phyloP scores from a whole-genome alignment of 805 yeast genomes.

The Starmerella apis region DNA sequence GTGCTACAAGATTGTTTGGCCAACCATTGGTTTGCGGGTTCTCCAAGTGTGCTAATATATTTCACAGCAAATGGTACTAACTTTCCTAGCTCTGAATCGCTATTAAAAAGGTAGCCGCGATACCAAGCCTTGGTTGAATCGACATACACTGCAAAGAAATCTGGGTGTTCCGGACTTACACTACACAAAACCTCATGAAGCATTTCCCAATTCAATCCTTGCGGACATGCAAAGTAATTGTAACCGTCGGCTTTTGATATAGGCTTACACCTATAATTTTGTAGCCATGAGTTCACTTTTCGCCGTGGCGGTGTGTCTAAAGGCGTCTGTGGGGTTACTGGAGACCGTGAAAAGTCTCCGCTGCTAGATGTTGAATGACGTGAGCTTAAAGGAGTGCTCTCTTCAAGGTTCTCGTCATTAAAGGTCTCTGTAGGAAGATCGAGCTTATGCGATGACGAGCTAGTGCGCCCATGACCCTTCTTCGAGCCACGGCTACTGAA shows the following conservation, averaged over 20 bases:
- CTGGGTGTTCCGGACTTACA: background rate
- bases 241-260: no score
- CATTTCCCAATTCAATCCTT: background rate
- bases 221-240: background rate
- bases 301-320: background rate
- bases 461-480: background rate
- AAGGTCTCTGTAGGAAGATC: background rate
- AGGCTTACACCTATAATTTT: background rate
- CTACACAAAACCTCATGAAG: background rate
- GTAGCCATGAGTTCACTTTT: background rate
- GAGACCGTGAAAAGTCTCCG: background rate
- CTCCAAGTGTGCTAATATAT: background rate
- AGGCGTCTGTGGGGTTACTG: background rate
- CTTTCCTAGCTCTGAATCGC: background rate
- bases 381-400: background rate
- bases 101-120: background rate
- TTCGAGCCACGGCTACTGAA: background rate
- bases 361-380: background rate
- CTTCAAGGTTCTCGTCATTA: no score
- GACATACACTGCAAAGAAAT: background rate
- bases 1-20: background rate
- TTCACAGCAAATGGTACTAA: background rate
- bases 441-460: background rate
- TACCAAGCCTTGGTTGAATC: background rate
- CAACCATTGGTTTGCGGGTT: background rate